Conservation (phyloP, 23 red algal genomes). For the Gracilaria caudata region DNA sequence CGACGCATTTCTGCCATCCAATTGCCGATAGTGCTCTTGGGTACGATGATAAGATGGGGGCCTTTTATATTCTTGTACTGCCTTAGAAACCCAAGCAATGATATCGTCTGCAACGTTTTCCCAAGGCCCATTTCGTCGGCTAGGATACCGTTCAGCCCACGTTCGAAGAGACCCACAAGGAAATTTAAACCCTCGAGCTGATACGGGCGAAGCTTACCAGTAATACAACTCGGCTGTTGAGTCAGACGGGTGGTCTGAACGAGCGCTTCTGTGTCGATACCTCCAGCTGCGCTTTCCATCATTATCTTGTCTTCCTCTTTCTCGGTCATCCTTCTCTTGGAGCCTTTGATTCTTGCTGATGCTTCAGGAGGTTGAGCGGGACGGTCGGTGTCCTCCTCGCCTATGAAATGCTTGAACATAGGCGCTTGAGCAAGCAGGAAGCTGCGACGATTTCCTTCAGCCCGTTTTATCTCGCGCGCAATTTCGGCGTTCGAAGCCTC, state of each 20-base stretch:
- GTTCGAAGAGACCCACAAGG: conserved; percentile 88
- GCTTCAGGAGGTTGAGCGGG: conserved; percentile 1
- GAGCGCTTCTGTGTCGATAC: conserved; percentile 53
- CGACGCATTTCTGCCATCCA: conserved; percentile 90
- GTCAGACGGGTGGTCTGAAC: conserved; percentile 78
- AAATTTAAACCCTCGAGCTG: conserved; percentile 99
- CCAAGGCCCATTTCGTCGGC: conserved; percentile 99
- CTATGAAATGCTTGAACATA: conserved; percentile 92
- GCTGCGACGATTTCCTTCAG: conserved; percentile 51
- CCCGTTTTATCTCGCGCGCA: conserved; percentile 35
- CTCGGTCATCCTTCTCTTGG: conserved; percentile 91
- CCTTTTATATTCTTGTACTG: conserved; percentile 89
- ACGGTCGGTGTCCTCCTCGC: conserved; percentile 52
- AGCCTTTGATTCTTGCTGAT: background rate
- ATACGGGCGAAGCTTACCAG: conserved; percentile 88
- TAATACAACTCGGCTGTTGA: conserved; percentile 86
- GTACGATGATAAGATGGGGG: conserved; percentile 97
- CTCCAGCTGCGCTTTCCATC: conserved; percentile 73
- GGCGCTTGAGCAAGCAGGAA: conserved; percentile 91
- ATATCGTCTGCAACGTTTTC: conserved; percentile 95
- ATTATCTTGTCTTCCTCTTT: conserved; percentile 96
- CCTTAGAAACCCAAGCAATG: conserved; percentile 86
- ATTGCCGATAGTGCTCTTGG: conserved; percentile 96
- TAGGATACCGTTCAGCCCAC: conserved; percentile 96
- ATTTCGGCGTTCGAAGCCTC: conserved; percentile 48